These are phyloP conservation scores for Curvularia sp. DNA, from an alignment of 2,329 filamentous ascomycete genomes.

Conservation along the genomic window DNA sequence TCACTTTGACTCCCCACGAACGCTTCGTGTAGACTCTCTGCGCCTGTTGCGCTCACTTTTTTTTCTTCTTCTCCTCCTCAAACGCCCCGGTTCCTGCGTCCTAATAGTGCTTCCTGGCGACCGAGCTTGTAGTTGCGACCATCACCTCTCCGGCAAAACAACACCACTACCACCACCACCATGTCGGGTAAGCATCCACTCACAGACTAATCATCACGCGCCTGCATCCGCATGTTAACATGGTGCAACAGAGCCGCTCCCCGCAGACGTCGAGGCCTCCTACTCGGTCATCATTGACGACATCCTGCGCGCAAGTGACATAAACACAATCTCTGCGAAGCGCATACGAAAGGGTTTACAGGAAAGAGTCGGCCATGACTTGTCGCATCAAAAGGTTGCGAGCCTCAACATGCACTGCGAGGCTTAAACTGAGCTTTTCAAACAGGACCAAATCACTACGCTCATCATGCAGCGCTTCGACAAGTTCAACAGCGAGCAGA, in stretches of 20 bases:
- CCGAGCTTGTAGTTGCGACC: slow-evolving; percentile 5
- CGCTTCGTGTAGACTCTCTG: slow-evolving; percentile 17
- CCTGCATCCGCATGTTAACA: slow-evolving; percentile 20
- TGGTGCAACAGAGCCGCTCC: slow-evolving; percentile 45
- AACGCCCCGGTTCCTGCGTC: slow-evolving; percentile 7
- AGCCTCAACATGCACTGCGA: slow-evolving; percentile 5
- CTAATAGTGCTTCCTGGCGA: slow-evolving; percentile 1
- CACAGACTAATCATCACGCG: slow-evolving; percentile 7
- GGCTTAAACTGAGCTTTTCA: slow-evolving; percentile 23
- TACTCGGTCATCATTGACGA: slow-evolving; percentile 68
- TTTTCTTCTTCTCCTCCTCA: not conserved
- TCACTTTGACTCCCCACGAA: slow-evolving; percentile 13
- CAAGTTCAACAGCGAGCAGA: slow-evolving; percentile 52
- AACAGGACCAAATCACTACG: slow-evolving; percentile 54
- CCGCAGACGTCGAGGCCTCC: slow-evolving; percentile 57
- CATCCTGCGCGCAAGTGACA: slow-evolving; percentile 66
- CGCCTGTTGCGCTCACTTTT: slow-evolving; percentile 16
- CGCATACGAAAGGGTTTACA: slow-evolving; percentile 69
- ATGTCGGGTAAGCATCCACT: slow-evolving; percentile 41
- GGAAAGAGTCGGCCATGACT: slow-evolving; percentile 66
- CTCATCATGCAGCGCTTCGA: slow-evolving; percentile 61
- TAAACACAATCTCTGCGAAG: slow-evolving; percentile 71
- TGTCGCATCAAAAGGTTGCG: slow-evolving; percentile 67
- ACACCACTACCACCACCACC: slow-evolving; percentile 36
- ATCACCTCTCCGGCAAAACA: slow-evolving; percentile 6